Evolutionary conservation across 768 basidiomycete species (phyloP).

Genomic region (Boletus speciosus): DNA sequence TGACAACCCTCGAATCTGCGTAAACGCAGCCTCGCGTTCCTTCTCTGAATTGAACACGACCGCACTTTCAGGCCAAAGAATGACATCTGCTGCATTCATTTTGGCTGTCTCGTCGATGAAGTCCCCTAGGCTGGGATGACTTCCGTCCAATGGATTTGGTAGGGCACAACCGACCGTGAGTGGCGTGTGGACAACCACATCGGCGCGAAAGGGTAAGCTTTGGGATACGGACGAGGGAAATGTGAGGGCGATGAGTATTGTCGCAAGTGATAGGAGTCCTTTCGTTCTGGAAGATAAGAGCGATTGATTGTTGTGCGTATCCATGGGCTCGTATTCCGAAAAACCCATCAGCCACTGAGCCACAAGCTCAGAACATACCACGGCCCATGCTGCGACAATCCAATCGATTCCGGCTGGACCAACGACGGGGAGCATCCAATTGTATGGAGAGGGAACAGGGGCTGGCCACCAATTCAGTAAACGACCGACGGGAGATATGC

Average conservation of each 20-base stretch:
- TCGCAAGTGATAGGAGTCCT: slow-evolving; percentile 36
- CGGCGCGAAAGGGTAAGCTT: slow-evolving; percentile 36
- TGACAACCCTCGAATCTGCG: slow-evolving; percentile 33
- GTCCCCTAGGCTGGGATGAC: slow-evolving; percentile 50
- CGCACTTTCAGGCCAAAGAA: slow-evolving; percentile 83
- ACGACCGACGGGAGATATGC: slow-evolving; percentile 63
- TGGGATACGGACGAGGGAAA: slow-evolving; percentile 53
- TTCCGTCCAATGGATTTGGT: slow-evolving; percentile 44
- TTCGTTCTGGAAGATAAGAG: slow-evolving; percentile 22
- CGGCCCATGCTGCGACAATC: slow-evolving; percentile 74
- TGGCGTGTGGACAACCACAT: slow-evolving; percentile 44
- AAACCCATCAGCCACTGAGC: slow-evolving; percentile 57
- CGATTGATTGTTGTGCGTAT: neutral
- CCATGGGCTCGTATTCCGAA: slow-evolving; percentile 15
- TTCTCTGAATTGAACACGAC: slow-evolving; percentile 53
- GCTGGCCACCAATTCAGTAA: slow-evolving; percentile 62
- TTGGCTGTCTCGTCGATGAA: slow-evolving; percentile 57
- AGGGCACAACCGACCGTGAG: slow-evolving; percentile 66
- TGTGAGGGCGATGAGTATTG: slow-evolving; percentile 43
- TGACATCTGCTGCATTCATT: slow-evolving; percentile 49
- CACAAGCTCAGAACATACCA: slow-evolving; percentile 52
- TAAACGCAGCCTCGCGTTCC: slow-evolving; percentile 51
- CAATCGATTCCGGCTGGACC: slow-evolving; percentile 69
- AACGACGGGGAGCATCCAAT: slow-evolving; percentile 56
- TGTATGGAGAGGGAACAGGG: slow-evolving; percentile 54